These are phyloP conservation scores for Plantago rigida DNA, from an alignment of 305 asterid genomes.

Conservation along the genomic window DNA sequence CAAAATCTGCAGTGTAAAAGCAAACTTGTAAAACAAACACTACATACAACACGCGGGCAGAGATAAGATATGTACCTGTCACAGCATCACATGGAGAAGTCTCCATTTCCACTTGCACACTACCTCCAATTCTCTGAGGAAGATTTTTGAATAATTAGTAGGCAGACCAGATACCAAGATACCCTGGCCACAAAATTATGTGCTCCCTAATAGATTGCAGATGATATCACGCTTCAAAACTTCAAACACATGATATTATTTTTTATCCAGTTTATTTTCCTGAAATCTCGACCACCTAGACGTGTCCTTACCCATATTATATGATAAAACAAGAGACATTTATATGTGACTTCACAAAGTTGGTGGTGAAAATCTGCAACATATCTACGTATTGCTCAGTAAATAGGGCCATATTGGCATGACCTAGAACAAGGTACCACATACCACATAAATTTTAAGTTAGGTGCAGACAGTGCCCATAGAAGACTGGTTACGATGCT, in stretches of 20 bases:
- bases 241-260: background rate
- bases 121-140: slow-evolving; percentile 53
- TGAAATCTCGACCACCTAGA: no score
- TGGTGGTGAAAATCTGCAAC: no score
- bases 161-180: slow-evolving; percentile 7
- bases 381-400: no score
- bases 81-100: slow-evolving; percentile 54
- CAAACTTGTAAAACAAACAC: slow-evolving; percentile 25
- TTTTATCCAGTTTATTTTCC: background rate
- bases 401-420: no score
- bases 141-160: slow-evolving; percentile 19
- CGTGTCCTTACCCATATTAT: no score
- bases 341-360: no score
- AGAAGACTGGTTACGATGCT: no score
- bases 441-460: no score
- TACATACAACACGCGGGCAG: slow-evolving; percentile 22
- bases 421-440: no score
- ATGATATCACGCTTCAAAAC: slow-evolving; percentile 1
- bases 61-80: slow-evolving; percentile 48
- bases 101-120: slow-evolving; percentile 60
- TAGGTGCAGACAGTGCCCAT: no score
- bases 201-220: slow-evolving; percentile 6
- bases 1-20: slow-evolving; percentile 40
- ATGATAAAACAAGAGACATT: no score
- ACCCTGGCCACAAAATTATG: slow-evolving; percentile 8